phyloP scores from a whole-genome alignment of 768 basidiomycete species.

The Amanita phalloides region DNA sequence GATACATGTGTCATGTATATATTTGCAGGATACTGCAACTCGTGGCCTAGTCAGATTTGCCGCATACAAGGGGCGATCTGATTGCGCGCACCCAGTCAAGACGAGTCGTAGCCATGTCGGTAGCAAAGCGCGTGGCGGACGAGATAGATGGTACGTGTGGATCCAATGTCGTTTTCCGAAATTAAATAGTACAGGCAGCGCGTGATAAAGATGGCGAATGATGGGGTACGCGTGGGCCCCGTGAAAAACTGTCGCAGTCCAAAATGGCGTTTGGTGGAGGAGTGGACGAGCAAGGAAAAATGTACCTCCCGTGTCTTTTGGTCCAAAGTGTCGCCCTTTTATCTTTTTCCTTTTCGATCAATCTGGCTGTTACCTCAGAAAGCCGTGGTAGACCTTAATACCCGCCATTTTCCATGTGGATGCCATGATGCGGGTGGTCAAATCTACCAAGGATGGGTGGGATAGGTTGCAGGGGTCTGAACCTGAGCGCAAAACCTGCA shows the following conservation, averaged over 20 bases:
- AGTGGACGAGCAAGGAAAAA: constrained; percentile 33
- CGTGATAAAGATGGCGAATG: constrained; percentile 39
- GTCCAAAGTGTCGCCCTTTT: constrained; percentile 31
- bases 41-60: too few relatives aligned
- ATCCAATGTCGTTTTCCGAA: too few relatives aligned
- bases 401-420: constrained; percentile 70
- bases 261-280: constrained; percentile 50
- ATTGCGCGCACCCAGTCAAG: too few relatives aligned
- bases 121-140: too few relatives aligned
- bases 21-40: too few relatives aligned
- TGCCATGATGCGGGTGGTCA: constrained; percentile 25
- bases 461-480: background rate
- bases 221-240: constrained; percentile 16
- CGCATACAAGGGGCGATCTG: too few relatives aligned
- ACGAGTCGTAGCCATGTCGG: too few relatives aligned
- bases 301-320: constrained; percentile 60
- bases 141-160: too few relatives aligned
- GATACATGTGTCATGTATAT: too few relatives aligned
- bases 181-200: constrained; percentile 17
- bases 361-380: constrained; percentile 25
- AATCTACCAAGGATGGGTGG: background rate
- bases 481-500: too few relatives aligned
- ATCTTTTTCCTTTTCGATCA: background rate
- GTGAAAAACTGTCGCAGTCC: constrained; percentile 20
- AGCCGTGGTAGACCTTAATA: constrained; percentile 43